A percentile compares a stretch with the other conserved stretches of the same genome.
These are phyloP conservation scores for Stachybotrys echinatus DNA, from an alignment of 2,329 filamentous ascomycete species.

Conservation along the genomic window DNA sequence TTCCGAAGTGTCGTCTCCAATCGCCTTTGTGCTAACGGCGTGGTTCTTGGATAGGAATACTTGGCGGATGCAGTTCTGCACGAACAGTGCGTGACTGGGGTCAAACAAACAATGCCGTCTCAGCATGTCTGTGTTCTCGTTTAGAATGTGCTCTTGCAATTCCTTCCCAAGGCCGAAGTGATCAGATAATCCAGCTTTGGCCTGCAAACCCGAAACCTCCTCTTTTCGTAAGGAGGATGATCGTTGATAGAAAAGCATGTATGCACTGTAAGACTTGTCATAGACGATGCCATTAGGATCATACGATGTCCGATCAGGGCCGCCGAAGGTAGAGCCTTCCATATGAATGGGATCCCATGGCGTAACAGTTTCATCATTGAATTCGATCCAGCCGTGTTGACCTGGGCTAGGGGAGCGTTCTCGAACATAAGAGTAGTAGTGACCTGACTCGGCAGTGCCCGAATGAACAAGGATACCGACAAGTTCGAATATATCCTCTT, in stretches of 20 bases:
- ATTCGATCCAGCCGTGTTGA: conserved; percentile 71
- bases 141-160: conserved; percentile 55
- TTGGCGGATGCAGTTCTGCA: conserved; percentile 55
- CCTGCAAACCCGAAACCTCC: conserved; percentile 35
- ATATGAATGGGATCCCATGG: conserved; percentile 71
- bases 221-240: conserved; percentile 57
- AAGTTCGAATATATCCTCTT: conserved; percentile 80
- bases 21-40: background rate
- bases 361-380: conserved; percentile 84
- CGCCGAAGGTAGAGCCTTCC: conserved; percentile 76
- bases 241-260: conserved; percentile 97
- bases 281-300: conserved; percentile 41
- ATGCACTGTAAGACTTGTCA: conserved; percentile 79
- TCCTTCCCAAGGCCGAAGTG: conserved; percentile 38
- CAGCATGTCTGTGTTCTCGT: conserved; percentile 69
- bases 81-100: conserved; percentile 61
- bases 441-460: conserved; percentile 87
- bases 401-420: conserved; percentile 58
- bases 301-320: conserved; percentile 48
- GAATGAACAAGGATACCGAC: conserved; percentile 94
- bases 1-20: conserved; percentile 4
- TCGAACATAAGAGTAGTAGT: conserved; percentile 95
- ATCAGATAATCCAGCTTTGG: conserved; percentile 26
- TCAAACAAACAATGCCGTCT: conserved; percentile 78
- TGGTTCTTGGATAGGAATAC: conserved; percentile 41